Evolutionary conservation across 2,329 filamentous ascomycete genomes (phyloP).

Genomic region (Alternaria panax): DNA sequence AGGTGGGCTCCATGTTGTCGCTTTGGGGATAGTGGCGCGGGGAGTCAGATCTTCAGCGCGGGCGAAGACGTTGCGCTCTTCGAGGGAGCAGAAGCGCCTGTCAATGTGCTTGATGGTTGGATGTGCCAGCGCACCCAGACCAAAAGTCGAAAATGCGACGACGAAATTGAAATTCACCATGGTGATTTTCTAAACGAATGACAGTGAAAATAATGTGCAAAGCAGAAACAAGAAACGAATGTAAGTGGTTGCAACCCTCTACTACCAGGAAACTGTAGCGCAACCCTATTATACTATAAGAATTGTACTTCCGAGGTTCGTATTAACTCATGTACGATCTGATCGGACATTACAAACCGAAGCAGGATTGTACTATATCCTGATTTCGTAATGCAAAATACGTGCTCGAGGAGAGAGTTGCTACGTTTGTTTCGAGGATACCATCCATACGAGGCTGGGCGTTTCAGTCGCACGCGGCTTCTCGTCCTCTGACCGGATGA

Average conservation of each 20-base stretch:
- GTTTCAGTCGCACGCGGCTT: not conserved
- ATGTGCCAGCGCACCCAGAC: constrained; percentile 31
- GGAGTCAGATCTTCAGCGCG: constrained; percentile 18
- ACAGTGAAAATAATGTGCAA: not conserved
- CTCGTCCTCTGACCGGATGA: not conserved
- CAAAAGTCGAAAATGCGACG: constrained; percentile 22
- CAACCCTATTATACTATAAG: not conserved
- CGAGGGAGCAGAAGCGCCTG: constrained; percentile 28
- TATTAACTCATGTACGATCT: not conserved
- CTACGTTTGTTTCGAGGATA: not conserved
- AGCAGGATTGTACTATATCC: not conserved
- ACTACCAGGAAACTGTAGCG: not conserved
- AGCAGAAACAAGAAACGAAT: not conserved
- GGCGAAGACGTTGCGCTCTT: constrained; percentile 24
- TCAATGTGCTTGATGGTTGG: constrained; percentile 36
- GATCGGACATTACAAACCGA: not conserved
- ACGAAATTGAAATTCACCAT: constrained; percentile 30
- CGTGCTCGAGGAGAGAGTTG: not conserved
- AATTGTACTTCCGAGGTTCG: not conserved
- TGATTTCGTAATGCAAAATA: not conserved
- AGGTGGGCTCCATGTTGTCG: constrained; percentile 34
- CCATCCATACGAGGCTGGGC: not conserved
- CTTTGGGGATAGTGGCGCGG: constrained; percentile 26
- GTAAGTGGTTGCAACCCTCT: not conserved
- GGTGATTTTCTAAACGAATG: constrained; percentile 1